Percentiles rank a stretch among this genome's conserved stretches.
These are phyloP conservation scores for Verticillium klebahnii DNA, from an alignment of 2,329 filamentous ascomycete genomes.

Conservation along the genomic window DNA sequence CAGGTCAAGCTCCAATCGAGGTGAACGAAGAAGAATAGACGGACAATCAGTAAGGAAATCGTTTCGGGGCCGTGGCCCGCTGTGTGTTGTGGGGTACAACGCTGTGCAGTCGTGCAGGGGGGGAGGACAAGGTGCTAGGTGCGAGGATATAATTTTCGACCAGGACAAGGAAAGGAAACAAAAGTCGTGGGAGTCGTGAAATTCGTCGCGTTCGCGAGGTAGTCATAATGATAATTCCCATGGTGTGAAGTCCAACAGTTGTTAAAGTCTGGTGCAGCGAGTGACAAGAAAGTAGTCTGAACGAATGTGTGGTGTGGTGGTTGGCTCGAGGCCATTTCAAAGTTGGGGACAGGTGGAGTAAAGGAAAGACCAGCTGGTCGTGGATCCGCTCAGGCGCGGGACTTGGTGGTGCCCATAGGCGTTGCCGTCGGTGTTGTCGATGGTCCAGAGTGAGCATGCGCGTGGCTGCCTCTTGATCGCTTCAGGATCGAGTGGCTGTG, in stretches of 20 bases:
- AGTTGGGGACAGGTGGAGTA: not conserved
- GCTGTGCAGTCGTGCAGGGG: conserved; percentile 10
- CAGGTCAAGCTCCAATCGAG: not conserved
- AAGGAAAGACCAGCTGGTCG: not conserved
- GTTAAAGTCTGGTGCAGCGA: conserved; percentile 1
- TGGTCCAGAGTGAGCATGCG: conserved; percentile 29
- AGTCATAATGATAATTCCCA: conserved; percentile 10
- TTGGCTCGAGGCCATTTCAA: not conserved
- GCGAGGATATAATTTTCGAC: conserved; percentile 8
- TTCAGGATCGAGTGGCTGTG: conserved; percentile 35
- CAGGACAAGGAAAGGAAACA: not conserved
- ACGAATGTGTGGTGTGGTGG: not conserved
- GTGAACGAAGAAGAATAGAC: not conserved
- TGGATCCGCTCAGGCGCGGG: conserved; percentile 24
- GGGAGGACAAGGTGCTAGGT: conserved; percentile 2
- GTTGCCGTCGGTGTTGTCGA: conserved; percentile 28
- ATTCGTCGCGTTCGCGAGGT: conserved; percentile 13
- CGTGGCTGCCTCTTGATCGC: conserved; percentile 35
- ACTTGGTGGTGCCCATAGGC: conserved; percentile 28
- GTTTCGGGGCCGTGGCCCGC: not conserved
- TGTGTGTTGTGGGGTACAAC: conserved; percentile 4
- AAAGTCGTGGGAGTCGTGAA: conserved; percentile 14
- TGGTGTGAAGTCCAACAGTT: conserved; percentile 4
- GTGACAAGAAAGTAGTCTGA: conserved; percentile 5
- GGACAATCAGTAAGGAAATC: conserved; percentile 3